Conservation (phyloP, 2,329 filamentous ascomycete species). For the Aspergillus sclerotialis region DNA sequence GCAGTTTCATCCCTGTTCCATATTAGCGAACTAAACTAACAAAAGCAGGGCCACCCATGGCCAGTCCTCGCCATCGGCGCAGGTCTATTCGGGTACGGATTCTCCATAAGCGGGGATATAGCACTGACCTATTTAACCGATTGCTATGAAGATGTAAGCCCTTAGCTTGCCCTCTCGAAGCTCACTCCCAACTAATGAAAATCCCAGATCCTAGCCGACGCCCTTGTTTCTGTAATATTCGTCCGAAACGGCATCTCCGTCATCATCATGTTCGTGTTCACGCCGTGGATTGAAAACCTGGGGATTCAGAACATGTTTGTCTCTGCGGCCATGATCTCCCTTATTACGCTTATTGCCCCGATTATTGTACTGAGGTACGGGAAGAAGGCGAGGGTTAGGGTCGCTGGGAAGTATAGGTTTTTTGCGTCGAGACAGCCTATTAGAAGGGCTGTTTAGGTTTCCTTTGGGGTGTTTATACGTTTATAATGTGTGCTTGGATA, state of each 20-base stretch:
- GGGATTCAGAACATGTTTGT: constrained; percentile 7
- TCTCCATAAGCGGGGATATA: too few species aligned
- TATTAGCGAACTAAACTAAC: background rate
- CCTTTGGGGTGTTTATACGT: too few species aligned
- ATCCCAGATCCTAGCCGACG: background rate
- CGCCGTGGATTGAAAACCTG: constrained; percentile 3
- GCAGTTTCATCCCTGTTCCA: background rate
- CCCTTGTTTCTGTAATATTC: background rate
- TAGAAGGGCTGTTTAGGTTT: background rate
- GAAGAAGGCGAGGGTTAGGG: background rate
- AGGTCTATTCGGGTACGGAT: too few species aligned
- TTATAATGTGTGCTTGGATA: too few species aligned
- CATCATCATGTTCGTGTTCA: constrained; percentile 2
- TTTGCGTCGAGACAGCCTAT: background rate
- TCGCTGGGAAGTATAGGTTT: constrained; percentile 2
- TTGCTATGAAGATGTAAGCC: constrained; percentile 5
- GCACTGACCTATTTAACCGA: constrained; percentile 7
- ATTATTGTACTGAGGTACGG: constrained; percentile 6
- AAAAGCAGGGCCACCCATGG: too few species aligned
- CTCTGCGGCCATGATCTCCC: constrained; percentile 1
- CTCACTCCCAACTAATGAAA: background rate
- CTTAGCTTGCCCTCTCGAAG: background rate
- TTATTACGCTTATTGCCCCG: background rate
- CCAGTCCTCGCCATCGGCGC: too few species aligned
- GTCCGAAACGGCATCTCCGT: constrained; percentile 4